These are phyloP conservation scores for Avena atlantica DNA, from an alignment of 176 grass and related monocot species.

Conservation along the genomic window DNA sequence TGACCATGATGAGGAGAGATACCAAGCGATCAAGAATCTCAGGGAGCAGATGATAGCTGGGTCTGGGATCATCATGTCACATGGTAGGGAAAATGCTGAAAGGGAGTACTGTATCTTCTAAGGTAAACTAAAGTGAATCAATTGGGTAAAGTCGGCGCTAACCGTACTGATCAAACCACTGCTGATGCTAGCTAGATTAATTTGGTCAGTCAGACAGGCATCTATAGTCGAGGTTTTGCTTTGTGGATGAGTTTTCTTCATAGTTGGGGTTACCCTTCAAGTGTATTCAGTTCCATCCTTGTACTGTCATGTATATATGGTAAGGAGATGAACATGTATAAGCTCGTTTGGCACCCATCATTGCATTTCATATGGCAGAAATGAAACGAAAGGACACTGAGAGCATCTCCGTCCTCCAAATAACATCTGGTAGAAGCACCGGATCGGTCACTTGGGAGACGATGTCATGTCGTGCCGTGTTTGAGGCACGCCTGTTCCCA, in stretches of 20 bases:
- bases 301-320: slow-evolving; percentile 3
- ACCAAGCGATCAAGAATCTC: slow-evolving; percentile 71
- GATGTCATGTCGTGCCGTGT: too few species aligned
- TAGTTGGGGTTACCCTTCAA: not conserved
- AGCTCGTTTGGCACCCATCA: too few species aligned
- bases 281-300: slow-evolving; percentile 24
- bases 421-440: too few species aligned
- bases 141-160: not conserved
- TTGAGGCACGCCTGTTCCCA: too few species aligned
- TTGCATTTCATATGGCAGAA: too few species aligned
- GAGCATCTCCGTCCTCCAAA: too few species aligned
- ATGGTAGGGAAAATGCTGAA: slow-evolving; percentile 46
- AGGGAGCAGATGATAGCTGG: slow-evolving; percentile 83
- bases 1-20: slow-evolving; percentile 70
- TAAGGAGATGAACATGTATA: not conserved
- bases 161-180: not conserved
- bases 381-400: too few species aligned
- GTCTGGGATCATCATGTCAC: slow-evolving; percentile 60
- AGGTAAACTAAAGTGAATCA: slow-evolving; percentile 15
- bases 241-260: slow-evolving; percentile 3
- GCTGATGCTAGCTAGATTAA: slow-evolving; percentile 28
- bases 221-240: slow-evolving; percentile 30
- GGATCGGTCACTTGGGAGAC: too few species aligned
- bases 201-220: not conserved
- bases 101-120: slow-evolving; percentile 37